Evolutionary conservation across 2,329 filamentous ascomycete genomes (phyloP).

Genomic region (Plenodomus tracheiphilus): DNA sequence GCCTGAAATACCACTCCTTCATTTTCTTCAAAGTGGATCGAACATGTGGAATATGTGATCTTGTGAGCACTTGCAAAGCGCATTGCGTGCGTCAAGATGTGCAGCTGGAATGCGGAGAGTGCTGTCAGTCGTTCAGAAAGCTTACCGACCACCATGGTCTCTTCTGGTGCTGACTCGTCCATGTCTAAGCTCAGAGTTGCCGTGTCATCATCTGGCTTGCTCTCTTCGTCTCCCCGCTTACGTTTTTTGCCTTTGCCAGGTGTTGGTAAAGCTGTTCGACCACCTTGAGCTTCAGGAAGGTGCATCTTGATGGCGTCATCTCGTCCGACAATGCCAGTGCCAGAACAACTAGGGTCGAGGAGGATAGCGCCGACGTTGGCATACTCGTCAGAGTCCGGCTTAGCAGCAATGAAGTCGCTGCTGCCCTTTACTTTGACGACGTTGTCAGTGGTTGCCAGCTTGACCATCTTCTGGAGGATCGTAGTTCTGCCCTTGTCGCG

Average conservation of each 20-base stretch:
- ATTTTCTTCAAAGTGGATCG: constrained; percentile 84
- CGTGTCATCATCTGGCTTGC: constrained; percentile 5
- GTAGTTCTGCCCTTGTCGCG: constrained; percentile 71
- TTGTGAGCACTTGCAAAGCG: constrained; percentile 67
- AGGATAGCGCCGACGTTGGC: constrained; percentile 76
- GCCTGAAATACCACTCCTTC: constrained; percentile 79
- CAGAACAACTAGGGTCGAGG: constrained; percentile 92
- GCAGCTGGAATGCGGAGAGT: constrained; percentile 79
- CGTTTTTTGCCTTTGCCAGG: constrained; percentile 36
- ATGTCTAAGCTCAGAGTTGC: constrained; percentile 26
- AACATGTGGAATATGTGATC: constrained; percentile 94
- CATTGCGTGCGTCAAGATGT: constrained; percentile 82
- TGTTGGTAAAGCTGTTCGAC: constrained; percentile 25
- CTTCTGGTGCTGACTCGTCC: constrained; percentile 43
- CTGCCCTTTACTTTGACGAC: constrained; percentile 70
- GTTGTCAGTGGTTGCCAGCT: constrained; percentile 69
- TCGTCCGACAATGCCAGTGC: constrained; percentile 89
- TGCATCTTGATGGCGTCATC: constrained; percentile 72
- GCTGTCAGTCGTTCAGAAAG: constrained; percentile 65
- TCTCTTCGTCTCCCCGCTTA: constrained; percentile 25
- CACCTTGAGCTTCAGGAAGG: constrained; percentile 49
- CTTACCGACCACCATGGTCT: constrained; percentile 40
- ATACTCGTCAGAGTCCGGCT: constrained; percentile 66
- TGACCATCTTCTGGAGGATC: constrained; percentile 83
- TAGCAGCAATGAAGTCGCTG: constrained; percentile 79